A percentile compares a stretch with the other conserved stretches of the same genome.
Conservation (phyloP, 2,329 filamentous ascomycete genomes). For the Mycogone perniciosa region DNA sequence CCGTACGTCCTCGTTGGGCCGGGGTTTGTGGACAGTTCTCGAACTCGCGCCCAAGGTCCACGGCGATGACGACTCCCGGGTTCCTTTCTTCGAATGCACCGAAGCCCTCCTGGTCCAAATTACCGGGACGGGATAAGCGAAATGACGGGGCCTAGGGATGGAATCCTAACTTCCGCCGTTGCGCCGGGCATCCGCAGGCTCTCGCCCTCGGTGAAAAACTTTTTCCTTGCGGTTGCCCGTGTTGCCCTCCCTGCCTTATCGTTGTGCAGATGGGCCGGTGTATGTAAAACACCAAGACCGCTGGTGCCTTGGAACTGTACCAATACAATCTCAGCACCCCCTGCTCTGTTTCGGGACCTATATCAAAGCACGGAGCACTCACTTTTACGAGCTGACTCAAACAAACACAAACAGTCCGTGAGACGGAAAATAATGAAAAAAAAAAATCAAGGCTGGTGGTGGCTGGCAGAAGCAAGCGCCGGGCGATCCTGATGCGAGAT, state of each 20-base stretch:
- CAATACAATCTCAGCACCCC: slow-evolving; percentile 7
- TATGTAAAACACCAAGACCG: slow-evolving; percentile 6
- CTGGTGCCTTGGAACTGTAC: slow-evolving; percentile 8
- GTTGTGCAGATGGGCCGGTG: slow-evolving; percentile 5
- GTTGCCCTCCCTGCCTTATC: slow-evolving; percentile 6
- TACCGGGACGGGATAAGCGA: slow-evolving; percentile 30
- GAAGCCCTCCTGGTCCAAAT: slow-evolving; percentile 23
- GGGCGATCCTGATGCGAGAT: no score
- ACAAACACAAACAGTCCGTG: no score
- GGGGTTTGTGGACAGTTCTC: slow-evolving; percentile 1
- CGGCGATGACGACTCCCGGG: slow-evolving; percentile 10
- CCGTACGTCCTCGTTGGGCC: background rate
- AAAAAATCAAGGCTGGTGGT: no score
- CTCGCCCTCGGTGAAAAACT: slow-evolving; percentile 9
- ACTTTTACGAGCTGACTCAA: background rate
- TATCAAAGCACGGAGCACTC: slow-evolving; percentile 4
- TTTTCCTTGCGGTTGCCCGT: background rate
- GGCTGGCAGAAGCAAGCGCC: no score
- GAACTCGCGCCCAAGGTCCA: background rate
- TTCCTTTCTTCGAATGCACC: slow-evolving; percentile 9
- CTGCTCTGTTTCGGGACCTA: slow-evolving; percentile 6
- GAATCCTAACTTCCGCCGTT: slow-evolving; percentile 16
- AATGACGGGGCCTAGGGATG: slow-evolving; percentile 25
- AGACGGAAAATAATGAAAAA: no score
- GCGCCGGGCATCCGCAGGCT: slow-evolving; percentile 4